Base-by-base conservation (phyloP, 2,329 filamentous ascomycete genomes). In the Bipolaris zeicola region DNA sequence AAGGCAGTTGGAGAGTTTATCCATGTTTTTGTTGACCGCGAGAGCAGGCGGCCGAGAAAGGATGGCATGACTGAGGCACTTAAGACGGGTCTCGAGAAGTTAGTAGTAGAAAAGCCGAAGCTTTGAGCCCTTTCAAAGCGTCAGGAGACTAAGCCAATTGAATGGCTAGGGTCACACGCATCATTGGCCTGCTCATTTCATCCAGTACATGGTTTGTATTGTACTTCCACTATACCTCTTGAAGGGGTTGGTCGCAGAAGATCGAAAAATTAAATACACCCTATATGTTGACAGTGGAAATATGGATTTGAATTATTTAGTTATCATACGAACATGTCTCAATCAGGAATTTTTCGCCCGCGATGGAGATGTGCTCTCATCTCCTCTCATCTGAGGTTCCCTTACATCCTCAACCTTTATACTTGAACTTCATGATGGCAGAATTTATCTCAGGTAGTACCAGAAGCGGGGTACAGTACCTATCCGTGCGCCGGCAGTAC, bases 1-100 rank as follows among this genome's bases (percentile, higher is more conserved):
- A 91, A 89, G 71, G 91, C 92, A 10, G 92, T 96, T 0, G 92
- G 92, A 1, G 89, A 90, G 66, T 92, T 95, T 71, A 84, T 92
- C 13, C 93, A 96, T 73, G 91, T 96, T 10, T 96, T 94, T 78
- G 90, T 96, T n/a, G 86, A 93, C 57, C 83, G 90, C 49, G 82
- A 83, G 36, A 89, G 85, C 14, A 86, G 88, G 63, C 84, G 87
- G 58, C 90, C 91, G n/a, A 83, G 81, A 22, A 76, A 79, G 26
- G 78, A 81, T 22, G 90, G 88, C 6, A 91, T 95, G 85, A 81
- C 80, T 43, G 69, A 78, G 6, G 78, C 77, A 48, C 76, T 92
- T 69, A 86, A 77, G 71, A 68, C 66, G 26, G 82, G 76, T 5
- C 63, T 82, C 13, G 63, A 58, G 18, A 66, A 53, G 31, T 63